Conservation (phyloP, 805 yeast genomes). For the Candida coquimbonensis region DNA sequence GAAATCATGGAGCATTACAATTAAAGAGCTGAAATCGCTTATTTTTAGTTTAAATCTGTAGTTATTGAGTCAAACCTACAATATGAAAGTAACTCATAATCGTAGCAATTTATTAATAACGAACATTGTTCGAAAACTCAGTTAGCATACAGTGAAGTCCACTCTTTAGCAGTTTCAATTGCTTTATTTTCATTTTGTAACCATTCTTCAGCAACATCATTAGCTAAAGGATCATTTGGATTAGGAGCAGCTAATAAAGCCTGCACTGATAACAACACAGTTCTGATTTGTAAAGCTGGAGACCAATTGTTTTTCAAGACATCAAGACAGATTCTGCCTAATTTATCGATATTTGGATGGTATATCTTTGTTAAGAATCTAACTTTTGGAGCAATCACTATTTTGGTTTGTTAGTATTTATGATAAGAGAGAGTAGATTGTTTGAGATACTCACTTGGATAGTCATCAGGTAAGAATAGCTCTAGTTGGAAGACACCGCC, state of each 20-base stretch:
- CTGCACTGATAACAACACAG: constrained; percentile 84
- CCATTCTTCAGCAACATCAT: constrained; percentile 97
- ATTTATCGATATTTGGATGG: constrained; percentile 92
- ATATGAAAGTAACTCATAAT: too few species aligned
- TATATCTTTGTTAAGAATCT: constrained; percentile 89
- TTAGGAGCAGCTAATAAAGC: constrained; percentile 93
- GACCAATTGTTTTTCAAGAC: constrained; percentile 95
- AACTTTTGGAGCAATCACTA: constrained; percentile 91
- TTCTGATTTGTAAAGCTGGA: constrained; percentile 93
- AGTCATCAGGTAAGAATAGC: constrained; percentile 88
- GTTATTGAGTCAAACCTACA: too few species aligned
- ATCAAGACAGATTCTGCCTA: constrained; percentile 93
- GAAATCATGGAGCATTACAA: too few species aligned
- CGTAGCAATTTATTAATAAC: too few species aligned
- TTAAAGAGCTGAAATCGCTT: too few species aligned
- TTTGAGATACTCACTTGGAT: constrained; percentile 50
- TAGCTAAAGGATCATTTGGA: constrained; percentile 97
- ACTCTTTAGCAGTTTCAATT: constrained; percentile 59
- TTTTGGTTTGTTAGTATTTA: constrained; percentile 9
- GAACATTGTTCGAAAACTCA: too few species aligned
- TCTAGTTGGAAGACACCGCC: constrained; percentile 78
- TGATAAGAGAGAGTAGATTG: not conserved
- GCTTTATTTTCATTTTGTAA: constrained; percentile 78
- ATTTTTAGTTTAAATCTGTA: too few species aligned
- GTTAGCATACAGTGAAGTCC: constrained; percentile 26